phyloP scores from a whole-genome alignment of 169 alveolate genomes.

The Plasmodium adleri region DNA sequence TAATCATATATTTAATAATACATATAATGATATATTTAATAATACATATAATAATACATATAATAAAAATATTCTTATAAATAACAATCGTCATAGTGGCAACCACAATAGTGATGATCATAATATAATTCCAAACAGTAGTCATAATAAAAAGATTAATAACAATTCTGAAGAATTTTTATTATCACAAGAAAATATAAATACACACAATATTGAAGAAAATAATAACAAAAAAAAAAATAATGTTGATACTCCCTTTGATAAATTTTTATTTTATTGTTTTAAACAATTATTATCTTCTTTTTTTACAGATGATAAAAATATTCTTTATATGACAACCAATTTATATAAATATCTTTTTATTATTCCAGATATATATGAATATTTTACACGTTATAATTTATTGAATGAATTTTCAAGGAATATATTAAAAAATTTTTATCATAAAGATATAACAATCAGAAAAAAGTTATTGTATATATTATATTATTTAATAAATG shows the following conservation, averaged over 20 bases:
- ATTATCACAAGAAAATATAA: background rate
- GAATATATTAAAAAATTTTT: slow-evolving; percentile 14
- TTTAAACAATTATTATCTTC: slow-evolving; percentile 14
- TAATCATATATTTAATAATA: background rate
- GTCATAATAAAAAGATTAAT: background rate
- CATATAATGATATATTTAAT: too few relatives aligned
- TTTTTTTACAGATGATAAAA: slow-evolving; percentile 39
- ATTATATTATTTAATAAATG: slow-evolving; percentile 31
- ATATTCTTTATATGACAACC: slow-evolving; percentile 30
- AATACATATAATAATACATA: too few relatives aligned
- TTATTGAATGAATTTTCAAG: slow-evolving; percentile 6
- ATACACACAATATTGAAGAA: background rate
- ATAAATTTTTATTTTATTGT: slow-evolving; percentile 19
- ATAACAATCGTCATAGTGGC: background rate
- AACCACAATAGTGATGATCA: background rate
- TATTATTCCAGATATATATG: slow-evolving; percentile 5
- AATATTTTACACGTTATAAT: background rate
- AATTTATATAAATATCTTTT: slow-evolving; percentile 21
- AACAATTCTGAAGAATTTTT: background rate
- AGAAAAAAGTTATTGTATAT: slow-evolving; percentile 36
- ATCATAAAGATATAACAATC: slow-evolving; percentile 25
- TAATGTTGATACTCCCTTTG: background rate
- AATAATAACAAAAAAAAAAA: background rate
- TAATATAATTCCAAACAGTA: background rate
- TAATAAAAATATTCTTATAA: background rate